Percentiles rank a stretch among this genome's conserved stretches.
These are phyloP conservation scores for Ostreobium quekettii DNA, from an alignment of 139 green algal species.

Conservation along the genomic window DNA sequence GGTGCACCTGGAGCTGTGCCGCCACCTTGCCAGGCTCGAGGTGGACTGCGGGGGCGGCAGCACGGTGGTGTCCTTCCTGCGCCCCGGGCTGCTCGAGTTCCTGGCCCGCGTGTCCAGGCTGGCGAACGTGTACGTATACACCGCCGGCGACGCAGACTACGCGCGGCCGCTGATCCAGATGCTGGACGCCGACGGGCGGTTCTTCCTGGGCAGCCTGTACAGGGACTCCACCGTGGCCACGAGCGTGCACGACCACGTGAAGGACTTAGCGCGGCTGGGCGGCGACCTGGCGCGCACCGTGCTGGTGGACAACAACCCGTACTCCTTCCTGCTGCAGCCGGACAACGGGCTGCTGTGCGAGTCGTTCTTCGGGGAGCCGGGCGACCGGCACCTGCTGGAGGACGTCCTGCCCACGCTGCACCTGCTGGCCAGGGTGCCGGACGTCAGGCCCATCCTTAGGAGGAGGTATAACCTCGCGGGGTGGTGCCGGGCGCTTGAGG, in stretches of 20 bases:
- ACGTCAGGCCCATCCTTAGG: conserved; percentile 46
- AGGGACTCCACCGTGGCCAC: conserved; percentile 27
- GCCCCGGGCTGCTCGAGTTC: conserved; percentile 46
- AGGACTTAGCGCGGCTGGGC: conserved; percentile 47
- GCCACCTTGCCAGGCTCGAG: background rate
- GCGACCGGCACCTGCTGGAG: conserved; percentile 28
- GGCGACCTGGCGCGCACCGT: conserved; percentile 40
- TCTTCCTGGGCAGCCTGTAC: conserved; percentile 28
- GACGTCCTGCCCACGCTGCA: conserved; percentile 51
- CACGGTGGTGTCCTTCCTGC: conserved; percentile 36
- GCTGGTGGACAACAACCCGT: conserved; percentile 59
- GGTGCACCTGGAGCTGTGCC: background rate
- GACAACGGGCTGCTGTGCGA: conserved; percentile 47
- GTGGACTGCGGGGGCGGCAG: conserved; percentile 2
- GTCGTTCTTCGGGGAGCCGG: conserved; percentile 34
- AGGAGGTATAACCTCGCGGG: background rate
- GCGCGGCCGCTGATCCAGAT: conserved; percentile 34
- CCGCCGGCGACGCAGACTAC: conserved; percentile 35
- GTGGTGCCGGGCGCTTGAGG: background rate
- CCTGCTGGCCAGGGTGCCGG: conserved; percentile 26
- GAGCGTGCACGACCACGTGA: conserved; percentile 33
- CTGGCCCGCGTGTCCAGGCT: conserved; percentile 27
- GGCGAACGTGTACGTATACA: conserved; percentile 55
- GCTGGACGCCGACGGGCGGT: conserved; percentile 22
- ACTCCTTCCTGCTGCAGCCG: conserved; percentile 53